These are phyloP conservation scores for Penicillium daleae DNA, from an alignment of 495 filamentous ascomycete genomes.

Conservation along the genomic window DNA sequence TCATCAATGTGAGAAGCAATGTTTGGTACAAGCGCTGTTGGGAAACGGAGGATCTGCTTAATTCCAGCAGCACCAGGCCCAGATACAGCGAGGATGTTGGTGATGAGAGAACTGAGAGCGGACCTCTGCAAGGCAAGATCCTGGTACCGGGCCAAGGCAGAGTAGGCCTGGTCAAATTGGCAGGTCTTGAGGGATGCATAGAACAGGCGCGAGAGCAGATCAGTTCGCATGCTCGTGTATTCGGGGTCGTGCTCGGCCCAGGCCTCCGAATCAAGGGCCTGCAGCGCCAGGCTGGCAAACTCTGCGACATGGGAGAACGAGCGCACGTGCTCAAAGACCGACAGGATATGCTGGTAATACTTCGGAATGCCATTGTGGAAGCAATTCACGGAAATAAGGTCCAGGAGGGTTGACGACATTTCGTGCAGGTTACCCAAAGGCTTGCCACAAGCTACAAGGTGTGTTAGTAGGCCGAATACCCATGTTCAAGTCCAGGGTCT, in stretches of 20 bases:
- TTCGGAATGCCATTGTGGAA: constrained; percentile 77
- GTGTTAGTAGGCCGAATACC: constrained; percentile 14
- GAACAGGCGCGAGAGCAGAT: constrained; percentile 83
- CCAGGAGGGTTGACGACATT: constrained; percentile 64
- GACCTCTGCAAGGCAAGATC: constrained; percentile 66
- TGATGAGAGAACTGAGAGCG: constrained; percentile 69
- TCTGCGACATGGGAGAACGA: constrained; percentile 79
- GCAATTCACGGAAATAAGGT: constrained; percentile 68
- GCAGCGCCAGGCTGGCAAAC: constrained; percentile 79
- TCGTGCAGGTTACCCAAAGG: constrained; percentile 51
- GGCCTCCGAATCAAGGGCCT: constrained; percentile 56
- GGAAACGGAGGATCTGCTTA: constrained; percentile 70
- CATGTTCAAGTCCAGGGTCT: constrained; percentile 3
- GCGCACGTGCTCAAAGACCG: constrained; percentile 76
- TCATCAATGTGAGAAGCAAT: constrained; percentile 79
- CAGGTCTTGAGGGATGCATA: constrained; percentile 74
- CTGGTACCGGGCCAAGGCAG: constrained; percentile 71
- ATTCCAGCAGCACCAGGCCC: constrained; percentile 55
- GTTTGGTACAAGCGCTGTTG: constrained; percentile 63
- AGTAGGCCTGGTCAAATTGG: constrained; percentile 81
- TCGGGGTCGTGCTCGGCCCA: constrained; percentile 47
- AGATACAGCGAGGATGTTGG: constrained; percentile 68
- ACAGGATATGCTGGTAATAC: constrained; percentile 86
- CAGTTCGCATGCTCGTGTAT: constrained; percentile 48
- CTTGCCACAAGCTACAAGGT: constrained; percentile 43